Percentiles rank a stretch among this genome's conserved stretches.
phyloP scores from a whole-genome alignment of 306 rosid genomes.

The Echinosophora koreensis region DNA sequence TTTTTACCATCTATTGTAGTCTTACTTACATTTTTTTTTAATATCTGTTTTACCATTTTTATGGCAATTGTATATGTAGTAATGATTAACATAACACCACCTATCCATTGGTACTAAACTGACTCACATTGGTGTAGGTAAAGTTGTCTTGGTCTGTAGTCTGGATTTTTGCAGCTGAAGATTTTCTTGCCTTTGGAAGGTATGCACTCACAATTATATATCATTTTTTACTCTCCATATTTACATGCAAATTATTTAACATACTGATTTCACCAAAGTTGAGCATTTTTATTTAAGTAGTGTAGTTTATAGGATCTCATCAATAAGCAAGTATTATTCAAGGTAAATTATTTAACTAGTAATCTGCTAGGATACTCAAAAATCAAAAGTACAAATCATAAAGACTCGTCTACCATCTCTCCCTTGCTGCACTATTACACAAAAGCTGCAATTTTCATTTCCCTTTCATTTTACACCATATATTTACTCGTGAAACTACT shows the following conservation, averaged over 20 bases:
- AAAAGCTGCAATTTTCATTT: background rate
- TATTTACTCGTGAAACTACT: background rate
- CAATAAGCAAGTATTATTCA: background rate
- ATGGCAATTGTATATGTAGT: too few relatives aligned
- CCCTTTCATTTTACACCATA: background rate
- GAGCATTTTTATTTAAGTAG: background rate
- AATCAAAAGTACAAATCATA: background rate
- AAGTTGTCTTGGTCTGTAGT: conserved; percentile 8
- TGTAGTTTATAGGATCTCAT: background rate
- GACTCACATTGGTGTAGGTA: background rate
- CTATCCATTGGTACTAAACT: too few relatives aligned
- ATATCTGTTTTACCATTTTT: too few relatives aligned
- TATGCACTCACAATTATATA: background rate
- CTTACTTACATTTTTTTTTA: background rate
- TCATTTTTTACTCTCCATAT: background rate
- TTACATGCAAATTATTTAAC: background rate
- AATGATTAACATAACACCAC: too few relatives aligned
- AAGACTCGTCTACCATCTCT: background rate
- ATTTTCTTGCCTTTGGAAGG: background rate
- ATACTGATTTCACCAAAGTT: background rate
- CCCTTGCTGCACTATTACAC: conserved; percentile 14
- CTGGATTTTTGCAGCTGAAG: background rate
- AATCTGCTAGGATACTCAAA: background rate
- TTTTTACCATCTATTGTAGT: background rate
- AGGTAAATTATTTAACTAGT: background rate